phyloP scores from a whole-genome alignment of 495 filamentous ascomycete genomes.

The Xylaria palmicola region DNA sequence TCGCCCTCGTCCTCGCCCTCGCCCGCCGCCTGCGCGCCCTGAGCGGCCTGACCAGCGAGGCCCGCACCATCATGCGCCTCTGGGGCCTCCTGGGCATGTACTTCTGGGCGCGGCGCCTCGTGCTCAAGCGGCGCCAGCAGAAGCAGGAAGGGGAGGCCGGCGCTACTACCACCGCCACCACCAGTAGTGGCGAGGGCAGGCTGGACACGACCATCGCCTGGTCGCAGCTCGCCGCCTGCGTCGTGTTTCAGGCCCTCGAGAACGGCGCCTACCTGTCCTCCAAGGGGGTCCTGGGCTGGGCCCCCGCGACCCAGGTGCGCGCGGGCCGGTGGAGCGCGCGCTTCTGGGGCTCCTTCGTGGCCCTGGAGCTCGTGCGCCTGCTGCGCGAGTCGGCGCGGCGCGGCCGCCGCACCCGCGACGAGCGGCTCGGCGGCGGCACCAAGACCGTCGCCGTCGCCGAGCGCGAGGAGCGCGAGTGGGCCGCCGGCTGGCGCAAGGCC shows the following conservation, averaged over 20 bases:
- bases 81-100: conserved; percentile 79
- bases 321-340: conserved; percentile 73
- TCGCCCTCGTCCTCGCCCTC: conserved; percentile 41
- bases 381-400: conserved; percentile 41
- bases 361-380: conserved; percentile 69
- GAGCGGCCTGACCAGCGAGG: conserved; percentile 56
- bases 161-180: background rate
- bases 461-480: conserved; percentile 45
- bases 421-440: conserved; percentile 38
- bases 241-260: conserved; percentile 76
- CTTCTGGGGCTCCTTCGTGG: conserved; percentile 77
- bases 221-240: conserved; percentile 65
- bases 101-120: conserved; percentile 61
- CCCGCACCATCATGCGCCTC: conserved; percentile 71
- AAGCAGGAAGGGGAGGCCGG: conserved; percentile 14
- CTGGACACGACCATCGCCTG: conserved; percentile 54
- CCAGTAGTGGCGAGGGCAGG: conserved; percentile 29
- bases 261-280: conserved; percentile 76
- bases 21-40: conserved; percentile 50
- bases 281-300: conserved; percentile 65
- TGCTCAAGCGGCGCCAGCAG: conserved; percentile 32
- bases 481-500: conserved; percentile 43
- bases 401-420: conserved; percentile 22
- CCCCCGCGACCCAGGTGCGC: conserved; percentile 48
- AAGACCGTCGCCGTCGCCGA: conserved; percentile 34